Evolutionary conservation across 495 filamentous ascomycete genomes (phyloP), one percentile per base, ranked within the genome.

Genomic region (Glonium stellatum): DNA sequence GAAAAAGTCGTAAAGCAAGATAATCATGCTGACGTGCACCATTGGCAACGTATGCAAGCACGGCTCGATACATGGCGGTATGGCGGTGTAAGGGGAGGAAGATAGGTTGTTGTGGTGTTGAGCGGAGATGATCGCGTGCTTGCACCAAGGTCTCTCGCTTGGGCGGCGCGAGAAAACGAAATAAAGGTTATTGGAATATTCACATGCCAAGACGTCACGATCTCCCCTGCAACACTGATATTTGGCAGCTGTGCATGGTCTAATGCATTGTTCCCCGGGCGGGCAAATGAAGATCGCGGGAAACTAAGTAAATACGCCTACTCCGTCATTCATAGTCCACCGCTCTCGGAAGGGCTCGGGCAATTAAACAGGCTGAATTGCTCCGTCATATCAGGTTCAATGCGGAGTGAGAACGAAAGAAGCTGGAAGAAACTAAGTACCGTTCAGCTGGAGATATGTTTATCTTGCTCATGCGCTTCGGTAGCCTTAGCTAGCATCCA

Each of bases 21-120:
- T 60, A 63, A 63, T 56, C 60, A 50, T 47, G 64, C 64, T 67
- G 60, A 63, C 56, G 61, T 35, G 46, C 56, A 34, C 19, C 50
- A 58, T 53, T 27, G 21, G 39, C 50, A 47, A 22, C 13, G 47
- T 5, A 21, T 22, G 23, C 59, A 47, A 22, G 35, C 44, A n/a
- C 37, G 18, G 1, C 9, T 11, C 44, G 21, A 54, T 55, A 39
- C 57, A 15, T 51, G 19, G 48, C 48, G 48, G 48, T 51, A 15
- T 51, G 19, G 48, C 48, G 48, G 48, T 51, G 48, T 51, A 51
- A 31, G 21, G 19, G 27, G 18, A 25, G 18, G 19, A 22, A 51
- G n/a, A 51, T 51, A 51, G 48, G 21, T 51, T 23, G 48, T 23
- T 6, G 19, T 51, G 48, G 48, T 51, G 48, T 51, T 51, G 48